Conservation (phyloP, 2,329 filamentous ascomycete species). For the Cordyceps farinosa region DNA sequence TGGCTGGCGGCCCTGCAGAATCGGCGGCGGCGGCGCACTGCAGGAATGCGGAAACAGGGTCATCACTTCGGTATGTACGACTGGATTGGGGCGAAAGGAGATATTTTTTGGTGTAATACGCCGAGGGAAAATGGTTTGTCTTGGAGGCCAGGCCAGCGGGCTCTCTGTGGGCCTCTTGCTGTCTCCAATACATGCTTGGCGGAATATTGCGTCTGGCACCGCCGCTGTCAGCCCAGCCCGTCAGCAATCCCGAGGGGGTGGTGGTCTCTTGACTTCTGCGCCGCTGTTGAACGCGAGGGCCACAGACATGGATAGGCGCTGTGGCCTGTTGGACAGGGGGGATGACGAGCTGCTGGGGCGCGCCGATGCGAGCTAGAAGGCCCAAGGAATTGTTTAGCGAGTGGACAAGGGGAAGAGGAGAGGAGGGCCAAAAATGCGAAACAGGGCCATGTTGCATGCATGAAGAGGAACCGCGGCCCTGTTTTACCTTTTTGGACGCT, state of each 20-base stretch:
- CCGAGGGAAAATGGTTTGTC: not conserved
- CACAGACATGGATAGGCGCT: not conserved
- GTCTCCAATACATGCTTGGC: not conserved
- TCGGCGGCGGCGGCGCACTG: not conserved
- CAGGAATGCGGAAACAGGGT: not conserved
- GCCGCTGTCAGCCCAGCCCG: not conserved
- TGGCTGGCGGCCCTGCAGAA: not conserved
- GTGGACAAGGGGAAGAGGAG: not conserved
- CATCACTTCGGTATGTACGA: too few relatives aligned
- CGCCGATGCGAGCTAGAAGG: not conserved
- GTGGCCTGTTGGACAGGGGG: not conserved
- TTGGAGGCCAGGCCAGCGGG: not conserved
- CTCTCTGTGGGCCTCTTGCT: not conserved
- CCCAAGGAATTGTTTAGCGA: not conserved
- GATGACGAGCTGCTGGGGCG: not conserved
- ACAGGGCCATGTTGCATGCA: conserved; percentile 2
- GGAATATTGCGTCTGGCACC: not conserved
- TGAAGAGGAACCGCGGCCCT: conserved; percentile 1
- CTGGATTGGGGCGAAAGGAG: not conserved
- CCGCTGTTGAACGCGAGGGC: not conserved
- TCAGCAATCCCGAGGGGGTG: not conserved
- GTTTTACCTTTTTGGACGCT: not conserved
- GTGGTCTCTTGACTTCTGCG: not conserved
- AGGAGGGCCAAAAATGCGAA: not conserved
- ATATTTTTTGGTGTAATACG: not conserved